Evolutionary conservation across 169 alveolate genomes (phyloP), one percentile per base, ranked within the genome.

Genomic region (Plasmodium vinckei): DNA sequence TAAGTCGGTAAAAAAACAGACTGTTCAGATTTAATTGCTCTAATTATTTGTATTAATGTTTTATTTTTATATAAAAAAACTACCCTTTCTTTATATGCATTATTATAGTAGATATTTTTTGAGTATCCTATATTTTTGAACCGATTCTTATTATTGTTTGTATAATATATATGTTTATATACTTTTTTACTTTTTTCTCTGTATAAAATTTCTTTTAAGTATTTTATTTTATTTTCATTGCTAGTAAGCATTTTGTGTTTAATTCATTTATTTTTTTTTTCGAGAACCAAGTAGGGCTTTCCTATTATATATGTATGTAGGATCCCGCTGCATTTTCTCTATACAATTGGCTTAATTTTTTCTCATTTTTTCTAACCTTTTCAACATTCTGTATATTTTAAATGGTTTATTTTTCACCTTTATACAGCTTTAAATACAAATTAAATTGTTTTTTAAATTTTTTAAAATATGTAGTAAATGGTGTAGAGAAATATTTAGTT

Each of bases 101-200:
- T 46, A 44, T 9, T 65, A 21, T 63, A 39, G 10, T 39, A 60
- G 2, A 51, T 17, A 17, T 44, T 70, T 59, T 68, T 59, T 57
- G 12, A 19, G n/a, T 46, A 82, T 21, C 47, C 42, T 13, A 27
- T 25, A 27, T 13, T 82, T 19, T 33, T 33, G 6, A 33, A 33
- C 0, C 42, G 42, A 33, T 33, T 0, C 3, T 33, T 33, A 33
- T 33, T 33, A 2, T 33, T 33, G 7, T 33, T 33, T 33, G 42
- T 33, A 4, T 33, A 33, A 33, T 33, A 33, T 33, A 33, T 33
- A 33, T 33, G 4, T 33, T 33, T 33, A 33, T 25, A 19, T 42
- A 54, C 65, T 42, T 59, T 82, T 59, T 54, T 82, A n/a, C 4
- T 60, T 33, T 82, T 82, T 59, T 82, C 82, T 65, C 69, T 67